Conservation (phyloP, 202 grass and related monocot species). For the Eragrostis tef region DNA sequence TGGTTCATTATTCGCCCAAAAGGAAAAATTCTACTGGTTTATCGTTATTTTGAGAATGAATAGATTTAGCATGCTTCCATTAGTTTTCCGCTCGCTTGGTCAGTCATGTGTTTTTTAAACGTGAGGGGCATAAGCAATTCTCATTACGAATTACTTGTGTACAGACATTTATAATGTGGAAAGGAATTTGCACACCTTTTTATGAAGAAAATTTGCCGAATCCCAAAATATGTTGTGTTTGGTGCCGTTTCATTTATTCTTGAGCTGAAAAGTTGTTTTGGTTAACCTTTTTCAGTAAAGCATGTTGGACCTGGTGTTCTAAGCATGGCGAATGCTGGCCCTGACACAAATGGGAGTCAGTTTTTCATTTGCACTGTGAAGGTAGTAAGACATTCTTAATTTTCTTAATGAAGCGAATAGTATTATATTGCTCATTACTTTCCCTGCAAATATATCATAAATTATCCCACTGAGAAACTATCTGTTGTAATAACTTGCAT, state of each 20-base stretch:
- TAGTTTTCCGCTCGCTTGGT: neutral
- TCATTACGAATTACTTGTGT: neutral
- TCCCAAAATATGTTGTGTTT: neutral
- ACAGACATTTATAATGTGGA: neutral
- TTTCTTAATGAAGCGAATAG: neutral
- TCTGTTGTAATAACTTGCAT: neutral
- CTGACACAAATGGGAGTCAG: constrained; percentile 71
- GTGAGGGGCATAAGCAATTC: neutral
- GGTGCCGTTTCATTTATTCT: constrained; percentile 30
- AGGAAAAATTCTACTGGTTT: neutral
- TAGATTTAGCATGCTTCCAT: neutral
- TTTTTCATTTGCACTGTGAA: constrained; percentile 79
- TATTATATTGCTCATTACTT: constrained; percentile 20
- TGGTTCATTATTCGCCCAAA: constrained; percentile 2
- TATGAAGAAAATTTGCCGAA: constrained; percentile 14
- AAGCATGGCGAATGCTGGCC: constrained; percentile 76
- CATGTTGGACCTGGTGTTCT: constrained; percentile 67
- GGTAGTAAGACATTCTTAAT: constrained; percentile 51
- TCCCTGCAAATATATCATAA: neutral
- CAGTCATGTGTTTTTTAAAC: neutral
- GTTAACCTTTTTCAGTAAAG: constrained; percentile 60
- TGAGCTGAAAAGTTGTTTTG: constrained; percentile 27
- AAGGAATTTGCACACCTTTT: neutral
- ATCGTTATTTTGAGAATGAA: neutral
- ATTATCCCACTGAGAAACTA: neutral